Conservation (phyloP, 2,329 filamentous ascomycete species). For the Exophiala aquamarina region DNA sequence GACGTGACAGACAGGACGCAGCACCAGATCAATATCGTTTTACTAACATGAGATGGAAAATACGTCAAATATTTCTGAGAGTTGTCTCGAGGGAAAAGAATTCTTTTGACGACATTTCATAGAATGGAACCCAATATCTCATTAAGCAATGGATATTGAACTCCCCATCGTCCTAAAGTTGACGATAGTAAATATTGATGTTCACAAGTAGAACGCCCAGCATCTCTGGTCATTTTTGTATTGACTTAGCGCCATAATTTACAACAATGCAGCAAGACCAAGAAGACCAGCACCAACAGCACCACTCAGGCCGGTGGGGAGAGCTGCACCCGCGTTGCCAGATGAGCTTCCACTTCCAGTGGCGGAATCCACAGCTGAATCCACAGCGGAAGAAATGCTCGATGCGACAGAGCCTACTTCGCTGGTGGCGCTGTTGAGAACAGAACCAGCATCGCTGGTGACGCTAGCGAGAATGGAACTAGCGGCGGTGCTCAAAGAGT, state of each 20-base stretch:
- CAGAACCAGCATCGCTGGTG: slow-evolving; percentile 13
- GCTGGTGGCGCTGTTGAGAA: slow-evolving; percentile 15
- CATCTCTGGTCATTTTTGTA: too few relatives aligned
- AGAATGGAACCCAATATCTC: too few relatives aligned
- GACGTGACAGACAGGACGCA: too few relatives aligned
- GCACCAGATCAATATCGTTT: too few relatives aligned
- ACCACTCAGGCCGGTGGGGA: slow-evolving; percentile 18
- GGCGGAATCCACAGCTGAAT: slow-evolving; percentile 6
- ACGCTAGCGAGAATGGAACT: slow-evolving; percentile 13
- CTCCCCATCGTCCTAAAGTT: too few relatives aligned
- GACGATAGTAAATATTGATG: too few relatives aligned
- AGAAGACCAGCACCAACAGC: slow-evolving; percentile 18
- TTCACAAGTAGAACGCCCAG: too few relatives aligned
- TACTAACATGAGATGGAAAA: too few relatives aligned
- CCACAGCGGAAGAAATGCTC: slow-evolving; percentile 9
- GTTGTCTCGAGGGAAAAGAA: not conserved
- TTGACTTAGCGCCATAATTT: not conserved
- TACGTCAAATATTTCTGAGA: too few relatives aligned
- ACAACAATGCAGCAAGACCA: slow-evolving; percentile 23
- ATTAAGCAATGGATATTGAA: too few relatives aligned
- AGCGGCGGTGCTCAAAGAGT: slow-evolving; percentile 15
- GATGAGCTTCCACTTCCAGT: slow-evolving; percentile 6
- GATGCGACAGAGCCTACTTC: slow-evolving; percentile 9
- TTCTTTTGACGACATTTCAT: slow-evolving; percentile 1
- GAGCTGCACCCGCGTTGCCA: slow-evolving; percentile 16